Evolutionary conservation across 2,329 filamentous ascomycete species (phyloP).

Genomic region (Malbranchea cinnamomea): DNA sequence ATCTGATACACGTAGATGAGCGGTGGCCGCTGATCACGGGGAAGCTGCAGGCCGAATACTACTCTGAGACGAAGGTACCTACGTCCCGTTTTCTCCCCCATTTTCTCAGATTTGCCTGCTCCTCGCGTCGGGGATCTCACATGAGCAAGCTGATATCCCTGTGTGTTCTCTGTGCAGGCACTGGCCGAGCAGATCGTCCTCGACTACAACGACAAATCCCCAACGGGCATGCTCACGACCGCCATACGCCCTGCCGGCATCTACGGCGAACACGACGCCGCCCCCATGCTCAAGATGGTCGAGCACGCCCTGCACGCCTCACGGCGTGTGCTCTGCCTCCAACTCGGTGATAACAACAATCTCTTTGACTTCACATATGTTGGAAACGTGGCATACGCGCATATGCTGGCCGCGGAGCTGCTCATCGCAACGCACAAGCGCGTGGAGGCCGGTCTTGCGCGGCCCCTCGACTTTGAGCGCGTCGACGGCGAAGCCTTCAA

Average conservation of each 20-base stretch:
- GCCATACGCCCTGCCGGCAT: constrained; percentile 77
- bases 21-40: constrained; percentile 61
- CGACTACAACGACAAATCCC: constrained; percentile 50
- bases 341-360: constrained; percentile 62
- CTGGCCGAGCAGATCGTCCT: constrained; percentile 71
- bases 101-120: too few relatives aligned
- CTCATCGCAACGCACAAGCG: constrained; percentile 45
- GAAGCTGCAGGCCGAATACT: constrained; percentile 59
- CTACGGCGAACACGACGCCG: constrained; percentile 77
- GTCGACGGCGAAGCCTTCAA: constrained; percentile 81
- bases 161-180: constrained; percentile 33
- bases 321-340: constrained; percentile 52
- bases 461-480: constrained; percentile 54
- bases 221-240: constrained; percentile 53
- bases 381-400: constrained; percentile 57
- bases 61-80: constrained; percentile 74
- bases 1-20: constrained; percentile 77
- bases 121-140: neutral
- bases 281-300: constrained; percentile 59
- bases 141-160: constrained; percentile 3
- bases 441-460: constrained; percentile 33
- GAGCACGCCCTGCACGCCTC: constrained; percentile 47
- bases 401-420: constrained; percentile 63
- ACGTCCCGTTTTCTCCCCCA: neutral
- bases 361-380: constrained; percentile 60